These are phyloP conservation scores for Arthrobotrys musiformis DNA, from an alignment of 2,329 filamentous ascomycete genomes.

Conservation along the genomic window DNA sequence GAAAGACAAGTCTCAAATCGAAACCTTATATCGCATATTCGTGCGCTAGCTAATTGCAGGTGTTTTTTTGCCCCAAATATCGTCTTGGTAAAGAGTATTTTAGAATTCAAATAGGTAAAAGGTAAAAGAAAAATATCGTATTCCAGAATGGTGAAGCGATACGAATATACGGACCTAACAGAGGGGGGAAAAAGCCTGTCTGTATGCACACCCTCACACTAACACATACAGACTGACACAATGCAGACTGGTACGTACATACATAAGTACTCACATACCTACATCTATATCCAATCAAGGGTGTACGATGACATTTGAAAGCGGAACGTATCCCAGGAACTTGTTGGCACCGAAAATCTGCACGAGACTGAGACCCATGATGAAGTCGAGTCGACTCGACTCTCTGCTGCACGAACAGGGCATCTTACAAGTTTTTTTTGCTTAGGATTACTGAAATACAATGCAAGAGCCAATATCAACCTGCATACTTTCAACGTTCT, in stretches of 20 bases:
- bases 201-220: neutral
- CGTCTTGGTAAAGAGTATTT: neutral
- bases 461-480: constrained; percentile 46
- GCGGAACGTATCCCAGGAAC: constrained; percentile 23
- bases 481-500: constrained; percentile 48
- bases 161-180: neutral
- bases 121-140: neutral
- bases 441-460: constrained; percentile 43
- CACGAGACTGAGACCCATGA: constrained; percentile 47
- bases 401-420: constrained; percentile 33
- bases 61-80: constrained; percentile 1
- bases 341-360: constrained; percentile 25
- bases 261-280: no score
- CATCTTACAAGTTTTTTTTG: constrained; percentile 40
- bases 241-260: neutral
- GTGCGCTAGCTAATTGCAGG: constrained; percentile 33
- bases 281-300: constrained; percentile 10
- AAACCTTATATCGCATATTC: constrained; percentile 32
- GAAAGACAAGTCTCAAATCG: constrained; percentile 47
- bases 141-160: neutral
- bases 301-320: constrained; percentile 1
- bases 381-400: constrained; percentile 31
- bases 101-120: no score
- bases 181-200: neutral
- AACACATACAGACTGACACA: neutral